Evolutionary conservation across 1,139 yeast species (phyloP).

Genomic region (Kodamaea arcana): DNA sequence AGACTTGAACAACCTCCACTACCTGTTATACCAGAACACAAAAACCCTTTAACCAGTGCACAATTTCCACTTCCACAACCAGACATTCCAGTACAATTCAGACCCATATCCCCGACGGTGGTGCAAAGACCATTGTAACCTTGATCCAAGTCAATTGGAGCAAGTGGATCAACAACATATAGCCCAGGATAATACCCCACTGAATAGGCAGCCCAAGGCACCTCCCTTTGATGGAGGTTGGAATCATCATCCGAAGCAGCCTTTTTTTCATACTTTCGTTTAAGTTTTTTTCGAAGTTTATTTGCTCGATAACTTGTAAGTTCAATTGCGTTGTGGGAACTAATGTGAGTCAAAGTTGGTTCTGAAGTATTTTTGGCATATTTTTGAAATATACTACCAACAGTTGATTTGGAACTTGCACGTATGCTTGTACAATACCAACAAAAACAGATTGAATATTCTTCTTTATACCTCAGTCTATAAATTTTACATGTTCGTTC

Average conservation of each 20-base stretch:
- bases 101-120: not conserved
- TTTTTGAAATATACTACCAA: not conserved
- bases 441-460: constrained; percentile 26
- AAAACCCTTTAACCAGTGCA: no score
- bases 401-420: constrained; percentile 6
- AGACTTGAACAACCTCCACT: not conserved
- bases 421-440: constrained; percentile 19
- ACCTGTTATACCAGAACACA: constrained; percentile 3
- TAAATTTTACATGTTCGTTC: constrained; percentile 18
- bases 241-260: not conserved
- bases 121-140: not conserved
- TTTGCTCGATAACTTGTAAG: constrained; percentile 9
- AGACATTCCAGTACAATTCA: not conserved
- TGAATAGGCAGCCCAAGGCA: not conserved
- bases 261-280: not conserved
- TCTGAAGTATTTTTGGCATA: not conserved
- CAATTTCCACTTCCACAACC: constrained; percentile 3
- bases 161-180: constrained; percentile 2
- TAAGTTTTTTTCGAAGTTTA: constrained; percentile 1
- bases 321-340: constrained; percentile 15
- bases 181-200: constrained; percentile 1
- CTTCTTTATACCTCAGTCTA: constrained; percentile 15
- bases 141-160: constrained; percentile 1
- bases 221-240: not conserved
- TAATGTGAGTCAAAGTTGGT: constrained; percentile 5